phyloP scores from a whole-genome alignment of 1,284 basidiomycete genomes.

The Ustilago tritici region DNA sequence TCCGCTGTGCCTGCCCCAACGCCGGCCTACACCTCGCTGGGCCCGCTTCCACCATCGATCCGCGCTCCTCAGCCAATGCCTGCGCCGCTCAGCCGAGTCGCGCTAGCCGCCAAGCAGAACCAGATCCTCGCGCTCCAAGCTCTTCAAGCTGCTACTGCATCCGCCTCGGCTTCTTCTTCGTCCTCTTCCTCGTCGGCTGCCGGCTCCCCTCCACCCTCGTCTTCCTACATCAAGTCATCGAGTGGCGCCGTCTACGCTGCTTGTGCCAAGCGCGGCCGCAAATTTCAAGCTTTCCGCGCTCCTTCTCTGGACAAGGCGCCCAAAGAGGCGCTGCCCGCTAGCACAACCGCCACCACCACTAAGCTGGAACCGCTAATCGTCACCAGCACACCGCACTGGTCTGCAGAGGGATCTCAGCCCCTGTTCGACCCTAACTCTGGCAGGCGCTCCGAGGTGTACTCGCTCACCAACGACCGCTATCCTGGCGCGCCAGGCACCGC shows the following conservation, averaged over 20 bases:
- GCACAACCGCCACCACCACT: not conserved
- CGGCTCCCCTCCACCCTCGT: slow-evolving; percentile 38
- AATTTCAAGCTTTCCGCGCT: slow-evolving; percentile 48
- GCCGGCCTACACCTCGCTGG: slow-evolving; percentile 25
- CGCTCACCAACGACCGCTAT: slow-evolving; percentile 65
- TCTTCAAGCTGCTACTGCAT: slow-evolving; percentile 38
- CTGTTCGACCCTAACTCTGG: slow-evolving; percentile 48
- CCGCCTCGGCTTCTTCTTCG: slow-evolving; percentile 28
- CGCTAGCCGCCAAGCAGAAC: slow-evolving; percentile 49
- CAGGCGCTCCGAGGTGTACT: slow-evolving; percentile 54
- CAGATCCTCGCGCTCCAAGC: slow-evolving; percentile 51
- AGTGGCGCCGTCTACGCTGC: slow-evolving; percentile 15
- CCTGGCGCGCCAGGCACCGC: slow-evolving; percentile 64
- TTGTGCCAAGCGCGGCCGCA: slow-evolving; percentile 38
- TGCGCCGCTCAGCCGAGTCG: slow-evolving; percentile 44
- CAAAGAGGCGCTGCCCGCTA: not conserved
- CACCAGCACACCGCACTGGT: slow-evolving; percentile 49
- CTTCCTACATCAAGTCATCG: slow-evolving; percentile 22
- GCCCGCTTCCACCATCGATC: slow-evolving; percentile 22
- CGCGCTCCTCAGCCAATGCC: slow-evolving; percentile 43
- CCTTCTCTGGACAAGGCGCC: slow-evolving; percentile 20
- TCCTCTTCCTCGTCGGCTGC: slow-evolving; percentile 41
- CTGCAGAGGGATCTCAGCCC: slow-evolving; percentile 46
- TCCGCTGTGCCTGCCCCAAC: slow-evolving; percentile 36
- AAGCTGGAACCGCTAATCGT: slow-evolving; percentile 38